Evolutionary conservation across 208 protist species (phyloP).

Genomic region (Trichomonas gallinae): DNA sequence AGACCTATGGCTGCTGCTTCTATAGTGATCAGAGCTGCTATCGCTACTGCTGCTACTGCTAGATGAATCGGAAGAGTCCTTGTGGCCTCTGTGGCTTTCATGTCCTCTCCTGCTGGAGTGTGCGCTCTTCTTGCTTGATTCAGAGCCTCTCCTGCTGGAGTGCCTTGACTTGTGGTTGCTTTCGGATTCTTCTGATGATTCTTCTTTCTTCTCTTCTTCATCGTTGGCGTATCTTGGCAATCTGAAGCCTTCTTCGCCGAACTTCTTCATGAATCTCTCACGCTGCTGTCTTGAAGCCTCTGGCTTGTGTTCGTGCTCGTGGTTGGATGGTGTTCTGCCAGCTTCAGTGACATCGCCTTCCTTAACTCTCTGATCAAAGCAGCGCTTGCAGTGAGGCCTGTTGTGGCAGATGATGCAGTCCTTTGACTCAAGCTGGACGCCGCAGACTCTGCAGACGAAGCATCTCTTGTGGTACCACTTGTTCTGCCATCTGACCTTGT

Average conservation of each 20-base stretch:
- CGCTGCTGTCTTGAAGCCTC: neutral
- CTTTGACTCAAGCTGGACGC: neutral
- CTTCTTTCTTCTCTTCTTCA: neutral
- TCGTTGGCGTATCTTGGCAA: neutral
- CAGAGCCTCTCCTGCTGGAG: neutral
- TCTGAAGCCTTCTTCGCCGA: neutral
- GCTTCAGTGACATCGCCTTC: neutral
- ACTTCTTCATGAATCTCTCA: neutral
- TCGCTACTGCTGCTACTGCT: neutral
- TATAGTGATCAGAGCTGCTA: neutral
- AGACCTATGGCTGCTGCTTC: neutral
- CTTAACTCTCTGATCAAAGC: neutral
- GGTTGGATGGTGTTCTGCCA: neutral
- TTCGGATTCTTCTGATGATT: neutral
- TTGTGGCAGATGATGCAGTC: neutral
- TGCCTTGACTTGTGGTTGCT: neutral
- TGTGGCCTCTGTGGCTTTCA: neutral
- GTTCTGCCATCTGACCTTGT: neutral
- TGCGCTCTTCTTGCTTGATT: too few species aligned
- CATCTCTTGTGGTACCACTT: neutral
- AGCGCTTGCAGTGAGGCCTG: neutral
- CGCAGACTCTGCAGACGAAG: neutral
- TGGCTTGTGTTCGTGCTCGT: neutral
- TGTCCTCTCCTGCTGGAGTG: neutral
- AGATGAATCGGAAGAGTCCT: neutral